Evolutionary conservation across 768 basidiomycete species (phyloP), one percentile per base, ranked within the genome.

Genomic region (Suillus fuscotomentosus): DNA sequence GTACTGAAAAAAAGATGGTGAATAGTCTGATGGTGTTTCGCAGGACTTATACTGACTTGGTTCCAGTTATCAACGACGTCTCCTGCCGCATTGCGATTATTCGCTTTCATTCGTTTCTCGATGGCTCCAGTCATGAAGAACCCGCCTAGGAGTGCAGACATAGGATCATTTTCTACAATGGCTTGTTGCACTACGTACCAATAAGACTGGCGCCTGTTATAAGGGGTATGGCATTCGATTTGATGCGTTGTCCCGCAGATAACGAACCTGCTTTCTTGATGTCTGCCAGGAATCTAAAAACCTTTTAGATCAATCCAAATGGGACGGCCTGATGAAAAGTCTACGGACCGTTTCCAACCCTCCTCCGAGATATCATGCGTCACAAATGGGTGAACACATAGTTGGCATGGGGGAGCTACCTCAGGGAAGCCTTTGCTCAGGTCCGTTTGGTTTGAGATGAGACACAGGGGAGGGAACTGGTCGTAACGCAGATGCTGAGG

Each of bases 61-160:
- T 86, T 86, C 85, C 85, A 86, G 61, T 74, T 72, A 60, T 82
- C 80, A 17, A 86, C 70, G 1, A 82, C 61, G n/a, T 83, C 75
- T 13, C 75, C 77, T 14, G 81, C 82, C 2, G 79, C 76, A 1
- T 67, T 69, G 0, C 71, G 68, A 68, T 81, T 84, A 76, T 71
- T 77, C 53, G 45, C 72, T 72, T 67, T 78, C 78, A 74, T 74
- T 61, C 10, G 71, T 57, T 47, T 67, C 24, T 69, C 68, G 20
- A 71, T 68, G 15, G 27, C 63, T 6, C 5, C 0, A 20, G 72
- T 70, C 60, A 63, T 42, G 1, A 72, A 8, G 57, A 71, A 61
- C 0, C 72, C 72, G 36, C 67, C 74, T 75, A 43, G 3, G n/a
- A 57, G 47, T 47, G 14, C 5, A 59, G 6, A 24, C 8, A 41